Percentiles rank a stretch among this genome's conserved stretches.
Conservation (phyloP, 805 yeast species). For the Wickerhamiella brachini region DNA sequence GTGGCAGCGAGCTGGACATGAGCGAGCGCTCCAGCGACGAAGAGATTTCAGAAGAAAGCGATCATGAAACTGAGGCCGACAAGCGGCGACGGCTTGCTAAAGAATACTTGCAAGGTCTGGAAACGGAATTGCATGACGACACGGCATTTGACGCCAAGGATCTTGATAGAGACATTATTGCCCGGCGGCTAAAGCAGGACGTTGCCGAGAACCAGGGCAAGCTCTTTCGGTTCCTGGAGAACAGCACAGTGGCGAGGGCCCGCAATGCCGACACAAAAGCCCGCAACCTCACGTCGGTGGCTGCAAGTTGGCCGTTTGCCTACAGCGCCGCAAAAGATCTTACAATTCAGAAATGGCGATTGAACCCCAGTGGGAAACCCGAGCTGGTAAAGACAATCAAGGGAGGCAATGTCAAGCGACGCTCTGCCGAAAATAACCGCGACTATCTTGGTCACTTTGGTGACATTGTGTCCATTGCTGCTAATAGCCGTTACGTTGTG, state of each 20-base stretch:
- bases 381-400: constrained; percentile 42
- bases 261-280: constrained; percentile 17
- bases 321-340: constrained; percentile 76
- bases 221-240: constrained; percentile 32
- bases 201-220: constrained; percentile 84
- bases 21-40: constrained; percentile 26
- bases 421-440: constrained; percentile 17
- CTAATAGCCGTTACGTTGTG: constrained; percentile 66
- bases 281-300: constrained; percentile 25
- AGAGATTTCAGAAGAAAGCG: constrained; percentile 64
- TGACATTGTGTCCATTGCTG: constrained; percentile 66
- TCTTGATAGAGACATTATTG: constrained; percentile 72
- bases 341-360: constrained; percentile 65
- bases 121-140: constrained; percentile 32
- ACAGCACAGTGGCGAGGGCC: constrained; percentile 9
- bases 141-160: constrained; percentile 77
- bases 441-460: constrained; percentile 60
- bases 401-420: constrained; percentile 16
- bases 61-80: constrained; percentile 74
- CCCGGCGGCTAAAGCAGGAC: constrained; percentile 68
- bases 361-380: constrained; percentile 43
- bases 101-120: constrained; percentile 72
- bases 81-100: constrained; percentile 88
- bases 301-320: constrained; percentile 46
- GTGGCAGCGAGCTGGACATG: constrained; percentile 12